These are phyloP conservation scores for Chenopodium suecicum DNA, from an alignment of 148 eudicot species.

Conservation along the genomic window DNA sequence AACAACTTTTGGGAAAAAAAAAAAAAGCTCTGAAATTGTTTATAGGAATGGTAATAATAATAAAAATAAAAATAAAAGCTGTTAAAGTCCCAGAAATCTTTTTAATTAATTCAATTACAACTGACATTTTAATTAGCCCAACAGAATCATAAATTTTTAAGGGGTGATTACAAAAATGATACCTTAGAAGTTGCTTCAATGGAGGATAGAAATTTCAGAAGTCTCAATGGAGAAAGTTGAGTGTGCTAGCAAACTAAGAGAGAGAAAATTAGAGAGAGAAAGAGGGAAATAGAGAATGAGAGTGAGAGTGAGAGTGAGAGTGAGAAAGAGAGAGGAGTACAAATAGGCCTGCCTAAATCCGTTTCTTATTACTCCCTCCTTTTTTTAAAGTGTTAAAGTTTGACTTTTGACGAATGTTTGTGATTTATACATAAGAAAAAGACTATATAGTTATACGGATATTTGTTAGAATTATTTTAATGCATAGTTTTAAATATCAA, in stretches of 20 bases:
- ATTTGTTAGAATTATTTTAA: too few relatives aligned
- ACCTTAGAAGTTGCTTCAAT: too few relatives aligned
- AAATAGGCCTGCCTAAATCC: too few relatives aligned
- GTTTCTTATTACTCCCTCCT: too few relatives aligned
- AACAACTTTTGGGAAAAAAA: neutral
- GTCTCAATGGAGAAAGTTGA: too few relatives aligned
- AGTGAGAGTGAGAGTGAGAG: neutral
- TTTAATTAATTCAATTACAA: constrained; percentile 11
- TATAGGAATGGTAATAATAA: neutral
- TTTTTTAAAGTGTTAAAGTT: too few relatives aligned
- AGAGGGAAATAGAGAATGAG: neutral
- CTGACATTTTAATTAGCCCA: constrained; percentile 12
- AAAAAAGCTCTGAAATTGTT: neutral
- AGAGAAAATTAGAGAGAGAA: neutral
- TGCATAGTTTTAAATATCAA: too few relatives aligned
- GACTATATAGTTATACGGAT: too few relatives aligned
- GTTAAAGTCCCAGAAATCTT: neutral
- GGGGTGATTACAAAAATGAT: neutral
- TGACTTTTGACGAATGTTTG: too few relatives aligned
- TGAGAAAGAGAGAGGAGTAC: neutral
- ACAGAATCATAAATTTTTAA: neutral
- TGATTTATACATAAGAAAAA: too few relatives aligned
- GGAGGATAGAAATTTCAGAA: too few relatives aligned
- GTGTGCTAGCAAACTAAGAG: too few relatives aligned
- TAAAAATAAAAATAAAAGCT: neutral